Conservation (phyloP, 2,329 filamentous ascomycete species). For the Diaporthe caulivora region DNA sequence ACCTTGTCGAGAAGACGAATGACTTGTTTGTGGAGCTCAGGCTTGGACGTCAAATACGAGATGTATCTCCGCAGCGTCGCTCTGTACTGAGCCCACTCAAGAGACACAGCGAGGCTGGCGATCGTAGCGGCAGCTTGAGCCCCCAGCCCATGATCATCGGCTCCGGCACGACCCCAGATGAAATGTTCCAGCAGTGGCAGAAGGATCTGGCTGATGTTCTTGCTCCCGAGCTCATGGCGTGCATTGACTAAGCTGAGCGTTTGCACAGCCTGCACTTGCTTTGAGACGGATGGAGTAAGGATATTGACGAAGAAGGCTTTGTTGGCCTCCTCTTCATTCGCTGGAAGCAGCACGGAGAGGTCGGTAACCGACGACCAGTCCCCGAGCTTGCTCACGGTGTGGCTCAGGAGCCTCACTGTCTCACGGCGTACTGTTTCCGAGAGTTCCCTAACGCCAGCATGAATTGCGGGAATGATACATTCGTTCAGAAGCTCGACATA, state of each 20-base stretch:
- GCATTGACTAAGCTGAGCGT: constrained; percentile 78
- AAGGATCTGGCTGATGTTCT: constrained; percentile 87
- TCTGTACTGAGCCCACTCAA: constrained; percentile 93
- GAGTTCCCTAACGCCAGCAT: constrained; percentile 78
- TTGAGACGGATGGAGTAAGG: constrained; percentile 87
- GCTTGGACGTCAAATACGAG: constrained; percentile 82
- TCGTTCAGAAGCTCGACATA: constrained; percentile 71
- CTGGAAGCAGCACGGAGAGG: constrained; percentile 75
- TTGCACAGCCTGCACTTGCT: constrained; percentile 85
- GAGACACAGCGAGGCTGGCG: constrained; percentile 76
- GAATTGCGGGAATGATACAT: constrained; percentile 81
- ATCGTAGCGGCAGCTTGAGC: constrained; percentile 89
- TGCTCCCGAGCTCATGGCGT: constrained; percentile 75
- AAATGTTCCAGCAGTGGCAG: constrained; percentile 95
- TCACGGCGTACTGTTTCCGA: constrained; percentile 90
- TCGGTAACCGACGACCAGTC: constrained; percentile 80
- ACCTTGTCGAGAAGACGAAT: constrained; percentile 85
- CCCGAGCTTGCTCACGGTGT: constrained; percentile 78
- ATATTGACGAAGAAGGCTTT: constrained; percentile 92
- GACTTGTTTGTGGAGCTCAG: constrained; percentile 86
- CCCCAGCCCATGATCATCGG: constrained; percentile 86
- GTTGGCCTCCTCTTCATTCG: constrained; percentile 73
- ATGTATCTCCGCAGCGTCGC: constrained; percentile 87
- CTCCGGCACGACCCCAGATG: constrained; percentile 81
- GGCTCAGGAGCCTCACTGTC: constrained; percentile 82